Evolutionary conservation across 129 eudicot species (phyloP).

Genomic region (Pittosporum tobira): DNA sequence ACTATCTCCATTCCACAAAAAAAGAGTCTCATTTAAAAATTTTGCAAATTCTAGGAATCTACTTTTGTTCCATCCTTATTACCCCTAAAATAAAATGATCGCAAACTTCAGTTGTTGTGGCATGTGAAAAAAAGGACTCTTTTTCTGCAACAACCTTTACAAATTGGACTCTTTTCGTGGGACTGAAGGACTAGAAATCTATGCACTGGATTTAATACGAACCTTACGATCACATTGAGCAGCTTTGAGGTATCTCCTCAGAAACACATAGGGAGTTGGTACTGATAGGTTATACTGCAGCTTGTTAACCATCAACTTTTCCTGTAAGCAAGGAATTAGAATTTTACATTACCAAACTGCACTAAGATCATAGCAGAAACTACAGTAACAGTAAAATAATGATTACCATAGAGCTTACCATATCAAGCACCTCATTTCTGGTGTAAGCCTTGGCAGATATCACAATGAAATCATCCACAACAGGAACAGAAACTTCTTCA

Average conservation of each 20-base stretch:
- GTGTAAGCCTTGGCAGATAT: slow-evolving; percentile 81
- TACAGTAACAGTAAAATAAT: background rate
- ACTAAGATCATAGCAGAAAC: background rate
- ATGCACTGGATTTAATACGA: background rate
- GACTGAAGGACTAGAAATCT: no score
- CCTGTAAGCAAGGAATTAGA: slow-evolving; percentile 34
- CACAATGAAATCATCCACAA: slow-evolving; percentile 76
- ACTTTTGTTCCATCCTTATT: no score
- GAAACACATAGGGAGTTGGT: slow-evolving; percentile 83
- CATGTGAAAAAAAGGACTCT: no score
- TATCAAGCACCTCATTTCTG: slow-evolving; percentile 68
- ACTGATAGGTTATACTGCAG: slow-evolving; percentile 62
- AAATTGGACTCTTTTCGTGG: no score
- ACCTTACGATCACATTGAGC: slow-evolving; percentile 64
- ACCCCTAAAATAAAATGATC: no score
- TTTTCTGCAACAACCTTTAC: no score
- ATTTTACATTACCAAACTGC: background rate
- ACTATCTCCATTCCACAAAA: no score
- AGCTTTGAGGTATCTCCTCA: slow-evolving; percentile 72
- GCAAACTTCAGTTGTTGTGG: no score
- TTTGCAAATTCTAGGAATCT: no score
- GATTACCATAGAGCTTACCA: slow-evolving; percentile 33
- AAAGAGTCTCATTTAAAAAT: no score
- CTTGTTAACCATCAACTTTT: slow-evolving; percentile 61
- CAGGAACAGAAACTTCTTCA: slow-evolving; percentile 89